A percentile compares a stretch with the other conserved stretches of the same genome.
Conservation (phyloP, 495 filamentous ascomycete genomes). For the Podospora fimiseda region DNA sequence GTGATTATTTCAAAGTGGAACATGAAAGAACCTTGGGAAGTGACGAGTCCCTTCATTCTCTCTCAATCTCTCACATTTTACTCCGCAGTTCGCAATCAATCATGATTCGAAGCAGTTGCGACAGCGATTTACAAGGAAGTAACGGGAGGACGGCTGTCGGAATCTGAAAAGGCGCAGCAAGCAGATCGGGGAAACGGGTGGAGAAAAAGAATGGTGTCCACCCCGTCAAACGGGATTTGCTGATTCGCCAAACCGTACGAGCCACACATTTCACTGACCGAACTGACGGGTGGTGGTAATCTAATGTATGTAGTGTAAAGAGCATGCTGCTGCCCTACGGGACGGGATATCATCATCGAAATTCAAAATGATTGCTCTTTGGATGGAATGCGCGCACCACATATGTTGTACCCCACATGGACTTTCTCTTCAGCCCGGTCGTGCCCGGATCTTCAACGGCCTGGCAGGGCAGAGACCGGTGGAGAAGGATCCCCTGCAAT, state of each 20-base stretch:
- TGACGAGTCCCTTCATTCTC: too few relatives aligned
- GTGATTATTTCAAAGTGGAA: too few relatives aligned
- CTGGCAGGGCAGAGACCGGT: too few relatives aligned
- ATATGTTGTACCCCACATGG: neutral
- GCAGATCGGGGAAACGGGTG: conserved; percentile 1
- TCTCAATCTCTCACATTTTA: neutral
- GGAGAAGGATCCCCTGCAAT: neutral
- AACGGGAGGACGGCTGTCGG: conserved; percentile 5
- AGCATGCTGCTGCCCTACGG: too few relatives aligned
- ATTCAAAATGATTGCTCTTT: neutral
- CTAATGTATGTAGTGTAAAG: too few relatives aligned
- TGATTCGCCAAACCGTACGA: conserved; percentile 2
- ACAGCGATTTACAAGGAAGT: neutral
- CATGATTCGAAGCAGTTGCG: neutral
- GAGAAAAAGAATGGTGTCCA: neutral
- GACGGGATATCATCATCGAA: too few relatives aligned
- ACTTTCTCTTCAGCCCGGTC: too few relatives aligned
- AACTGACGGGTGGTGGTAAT: neutral
- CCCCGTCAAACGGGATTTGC: neutral
- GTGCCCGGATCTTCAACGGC: too few relatives aligned
- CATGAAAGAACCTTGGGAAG: too few relatives aligned
- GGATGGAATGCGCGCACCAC: neutral
- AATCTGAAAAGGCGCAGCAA: conserved; percentile 2
- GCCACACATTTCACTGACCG: conserved; percentile 1
- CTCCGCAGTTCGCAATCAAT: too few relatives aligned